Evolutionary conservation across 129 eudicot genomes (phyloP), one percentile per base, ranked within the genome.

Genomic region (Pittosporum tobira): DNA sequence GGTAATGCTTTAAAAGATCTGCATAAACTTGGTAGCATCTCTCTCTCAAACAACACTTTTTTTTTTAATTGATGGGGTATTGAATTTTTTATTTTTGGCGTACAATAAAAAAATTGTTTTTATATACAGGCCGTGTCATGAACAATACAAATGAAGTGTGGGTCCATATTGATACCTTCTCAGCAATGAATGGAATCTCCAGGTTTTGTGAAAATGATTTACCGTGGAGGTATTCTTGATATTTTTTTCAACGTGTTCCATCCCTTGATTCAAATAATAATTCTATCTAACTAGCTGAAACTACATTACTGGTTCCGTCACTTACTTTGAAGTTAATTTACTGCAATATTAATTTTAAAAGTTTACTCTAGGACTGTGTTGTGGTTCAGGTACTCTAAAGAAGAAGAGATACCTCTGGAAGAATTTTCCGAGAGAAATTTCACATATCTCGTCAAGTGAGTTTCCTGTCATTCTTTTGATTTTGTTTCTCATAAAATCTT

Each of bases 111-210:
- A 30, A 18, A 14, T 29, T 8, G 1, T 36, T 20, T 36, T 20
- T 61, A 14, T 67, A 61, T 51, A 64, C 80, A 90, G 95, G 88
- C 12, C 58, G 64, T 57, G 48, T 65, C 20, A 48, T 73, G 19
- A 80, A 76, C 64, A 76, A 76, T 63, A 74, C 79, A 36, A 60
- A 44, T 63, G 91, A 87, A 61, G 29, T 68, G 2, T 72, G 69
- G 76, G 90, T 87, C 68, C 99, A 93, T 59, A 75, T 93, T 18
- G 99, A 93, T 64, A 74, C 94, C 48, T 87, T 73, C 62, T 79
- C 96, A 61, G 99, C 99, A 60, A 93, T 93, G 85, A 93, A 93
- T 71, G 99, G 99, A 49, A 79, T 93, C 55, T 87, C 96, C 31
- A 76, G 99, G 56, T 93, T 93, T 66, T 84, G 96, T 83, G 96